Base-by-base conservation (phyloP, 2,329 filamentous ascomycete genomes). In the Verticillium longisporum region DNA sequence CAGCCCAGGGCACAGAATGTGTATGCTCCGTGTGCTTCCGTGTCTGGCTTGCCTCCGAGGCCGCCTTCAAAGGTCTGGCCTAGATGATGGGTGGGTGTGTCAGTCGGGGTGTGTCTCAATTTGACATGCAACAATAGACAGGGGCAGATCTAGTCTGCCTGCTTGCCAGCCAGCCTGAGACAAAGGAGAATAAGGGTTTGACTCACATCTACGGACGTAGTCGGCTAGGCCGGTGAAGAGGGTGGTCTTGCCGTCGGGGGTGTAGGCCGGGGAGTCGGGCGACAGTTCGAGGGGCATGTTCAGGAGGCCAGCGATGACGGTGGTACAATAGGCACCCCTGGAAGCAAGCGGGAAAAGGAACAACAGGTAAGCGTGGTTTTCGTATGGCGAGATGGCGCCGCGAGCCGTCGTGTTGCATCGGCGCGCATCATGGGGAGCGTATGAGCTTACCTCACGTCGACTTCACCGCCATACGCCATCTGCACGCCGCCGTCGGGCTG, bases 61-160 rank as follows among this genome's bases (percentile, higher is more conserved):
- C 95, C 95, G 65, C 95, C 95, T 78, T 99, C 95, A 74, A 89
- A 97, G 11, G 91, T 96, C 82, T 98, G 94, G 73, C 90, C 89
- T 92, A 65, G 64, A 61, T 60, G 57, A 59, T 53, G 57, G 58
- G 60, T 60, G 59, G 56, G 60, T 50, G 26, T 36, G 26, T 50
- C 15, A 50, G 45, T 50, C 9, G 21, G 13, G 1, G n/a, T 50
- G 9, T 10, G 18, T 21, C 1, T 50, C 15, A 36, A 14, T 14
- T 41, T 41, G 13, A 18, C 9, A 50, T 21, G 45, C 45, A n/a
- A 50, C n/a, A 57, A 38, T 37, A 7, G 31, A 38, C 10, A 36
- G 60, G 62, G 61, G 54, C 54, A 54, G 32, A 6, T 26, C 26
- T 60, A 26, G 26, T 26, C 3, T 26, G 26, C 26, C 26, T 26